Base-by-base conservation (phyloP, 495 filamentous ascomycete genomes). In the Neurospora sp. region DNA sequence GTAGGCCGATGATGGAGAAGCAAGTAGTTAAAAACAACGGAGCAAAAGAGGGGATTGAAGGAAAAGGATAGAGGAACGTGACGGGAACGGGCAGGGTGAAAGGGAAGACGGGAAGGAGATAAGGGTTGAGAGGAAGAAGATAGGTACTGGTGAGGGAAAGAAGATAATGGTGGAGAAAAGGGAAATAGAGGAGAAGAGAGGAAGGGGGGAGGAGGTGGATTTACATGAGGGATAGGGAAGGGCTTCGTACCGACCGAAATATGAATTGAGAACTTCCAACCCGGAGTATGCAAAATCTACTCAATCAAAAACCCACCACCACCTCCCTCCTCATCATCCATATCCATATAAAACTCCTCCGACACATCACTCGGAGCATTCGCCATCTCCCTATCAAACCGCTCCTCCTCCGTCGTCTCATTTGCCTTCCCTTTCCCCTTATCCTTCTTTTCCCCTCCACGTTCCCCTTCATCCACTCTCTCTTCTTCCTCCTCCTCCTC, bases 281-380 rank as follows among this genome's bases (percentile, higher is more conserved):
- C 3, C 6, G 6, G 5, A 35, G 3, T 35, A 65, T 31, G 14
- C 68, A 73, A 42, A 38, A 18, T 38, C 70, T 78, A 77, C 65
- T 80, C 77, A 69, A 75, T 68, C 22, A 83, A 35, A 70, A 82
- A 82, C 27, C 27, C 27, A 6, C 80, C 81, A 39, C 82, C 83
- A 10, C 78, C 81, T 20, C 79, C 79, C 9, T 77, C 80, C 40
- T 81, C 81, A 35, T 74, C 72, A 46, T 61, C 73, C 76, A 78
- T 75, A 41, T 61, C 74, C 76, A 78, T 75, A 65, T 71, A 73
- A 69, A 75, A 78, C 65, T 76, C 76, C 61, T 76, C 77, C 35
- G 77, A 79, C 40, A 74, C 74, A 68, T 79, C 78, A 46, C 78
- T 77, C 16, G 20, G 18, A 11, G 72, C 72, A 40, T 69, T 73